Percentiles rank a stretch among this genome's conserved stretches.
phyloP scores from a whole-genome alignment of 2,329 filamentous ascomycete genomes.

The Aspergillus tanneri region DNA sequence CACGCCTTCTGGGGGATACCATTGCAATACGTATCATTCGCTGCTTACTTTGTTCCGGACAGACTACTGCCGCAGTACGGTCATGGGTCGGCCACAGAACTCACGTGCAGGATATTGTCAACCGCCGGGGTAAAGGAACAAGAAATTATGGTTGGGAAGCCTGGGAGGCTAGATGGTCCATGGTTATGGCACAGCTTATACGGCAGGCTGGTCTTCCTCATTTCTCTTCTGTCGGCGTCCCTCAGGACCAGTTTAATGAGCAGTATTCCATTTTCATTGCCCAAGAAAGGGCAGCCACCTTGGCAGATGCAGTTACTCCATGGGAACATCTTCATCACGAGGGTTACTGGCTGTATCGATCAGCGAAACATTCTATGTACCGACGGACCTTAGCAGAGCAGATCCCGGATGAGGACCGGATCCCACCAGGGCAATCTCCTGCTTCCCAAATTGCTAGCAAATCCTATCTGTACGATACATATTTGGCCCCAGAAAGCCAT shows the following conservation, averaged over 20 bases:
- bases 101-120: conserved; percentile 72
- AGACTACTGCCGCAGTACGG: conserved; percentile 75
- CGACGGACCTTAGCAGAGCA: conserved; percentile 54
- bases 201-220: conserved; percentile 51
- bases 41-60: conserved; percentile 75
- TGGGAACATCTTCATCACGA: conserved; percentile 62
- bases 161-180: conserved; percentile 78
- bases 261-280: conserved; percentile 45
- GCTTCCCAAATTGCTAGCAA: conserved; percentile 56
- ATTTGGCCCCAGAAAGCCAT: conserved; percentile 60
- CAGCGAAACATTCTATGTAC: conserved; percentile 52
- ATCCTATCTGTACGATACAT: conserved; percentile 58
- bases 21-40: conserved; percentile 78
- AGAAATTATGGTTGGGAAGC: conserved; percentile 91
- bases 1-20: conserved; percentile 79
- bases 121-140: conserved; percentile 79
- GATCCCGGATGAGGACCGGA: conserved; percentile 60
- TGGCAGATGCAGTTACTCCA: conserved; percentile 53
- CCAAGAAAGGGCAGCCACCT: conserved; percentile 52
- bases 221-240: conserved; percentile 37
- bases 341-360: conserved; percentile 60
- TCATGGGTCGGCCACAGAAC: conserved; percentile 77
- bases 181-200: conserved; percentile 61
- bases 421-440: conserved; percentile 55
- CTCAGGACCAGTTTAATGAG: conserved; percentile 23